Evolutionary conservation across 2,329 filamentous ascomycete genomes (phyloP), one percentile per base, ranked within the genome.

Genomic region (Pezicula carpinea): DNA sequence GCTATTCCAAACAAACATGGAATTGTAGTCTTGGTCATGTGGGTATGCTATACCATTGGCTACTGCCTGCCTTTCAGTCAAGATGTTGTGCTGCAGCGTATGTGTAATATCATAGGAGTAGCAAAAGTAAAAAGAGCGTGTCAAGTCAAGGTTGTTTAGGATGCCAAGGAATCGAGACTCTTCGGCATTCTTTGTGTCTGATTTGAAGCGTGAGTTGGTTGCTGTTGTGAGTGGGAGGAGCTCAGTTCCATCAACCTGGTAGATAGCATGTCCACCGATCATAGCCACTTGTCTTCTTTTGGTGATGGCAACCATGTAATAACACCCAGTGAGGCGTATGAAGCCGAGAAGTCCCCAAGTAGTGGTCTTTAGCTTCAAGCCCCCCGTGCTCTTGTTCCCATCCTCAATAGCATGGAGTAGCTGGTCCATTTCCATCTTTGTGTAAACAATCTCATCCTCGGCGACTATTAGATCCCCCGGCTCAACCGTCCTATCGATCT

Each of bases 1-100:
- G 56, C 88, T 82, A 59, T 99, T 99, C 93, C 93, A 99, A 3
- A 97, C 87, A 63, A 99, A 99, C 93, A 99, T 99, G 33, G 86
- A 81, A 60, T 96, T 95, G 63, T 86, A 86, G 56, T 90, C 81
- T 26, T 79, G 76, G 22, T 77, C 72, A 34, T 75, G 72, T 6
- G 77, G 74, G 22, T 79, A 76, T 2, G 79, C 71, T 11, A 75
- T 68, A 1, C 87, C 88, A 50, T 82, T 74, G 23, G 80, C 76
- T 42, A 95, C 68, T 3, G 84, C 82, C 41, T 79, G 75, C 33
- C 93, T 79, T 66, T 96, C 90, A 26, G 82, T 78, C 17, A 83
- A 84, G 51, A 99, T 90, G 60, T 99, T 99, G 61, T 92, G 83
- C 65, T 99, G 93, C 39, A 99, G 72, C 1, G 90, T 95, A 45